Conservation (phyloP, 2,329 filamentous ascomycete genomes). For the Penicillium sp. region DNA sequence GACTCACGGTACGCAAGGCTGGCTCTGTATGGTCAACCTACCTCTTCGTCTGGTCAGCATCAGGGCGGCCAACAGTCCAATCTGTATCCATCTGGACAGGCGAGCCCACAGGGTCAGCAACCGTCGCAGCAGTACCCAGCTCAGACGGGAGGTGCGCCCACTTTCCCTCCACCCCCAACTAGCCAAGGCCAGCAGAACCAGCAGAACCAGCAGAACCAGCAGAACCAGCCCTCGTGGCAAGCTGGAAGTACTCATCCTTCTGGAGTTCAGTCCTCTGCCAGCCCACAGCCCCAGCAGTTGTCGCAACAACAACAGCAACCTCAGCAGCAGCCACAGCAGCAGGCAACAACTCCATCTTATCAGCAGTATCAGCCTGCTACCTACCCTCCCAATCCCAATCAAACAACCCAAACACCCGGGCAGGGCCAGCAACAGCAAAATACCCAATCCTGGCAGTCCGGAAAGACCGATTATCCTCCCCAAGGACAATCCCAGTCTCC, state of each 20-base stretch:
- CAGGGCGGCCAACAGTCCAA: slow-evolving; percentile 8
- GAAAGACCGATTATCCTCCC: slow-evolving; percentile 7
- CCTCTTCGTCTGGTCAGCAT: slow-evolving; percentile 23
- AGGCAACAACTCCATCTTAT: slow-evolving; percentile 5
- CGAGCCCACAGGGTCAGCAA: slow-evolving; percentile 18
- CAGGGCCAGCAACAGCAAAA: slow-evolving; percentile 9
- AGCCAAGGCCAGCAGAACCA: background rate
- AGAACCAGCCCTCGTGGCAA: slow-evolving; percentile 12
- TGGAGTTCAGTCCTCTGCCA: slow-evolving; percentile 1
- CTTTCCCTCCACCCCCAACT: slow-evolving; percentile 1
- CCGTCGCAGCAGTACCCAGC: slow-evolving; percentile 14
- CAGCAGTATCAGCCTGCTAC: background rate
- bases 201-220: slow-evolving; percentile 10
- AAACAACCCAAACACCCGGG: slow-evolving; percentile 1
- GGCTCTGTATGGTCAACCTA: slow-evolving; percentile 33
- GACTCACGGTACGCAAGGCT: slow-evolving; percentile 51
- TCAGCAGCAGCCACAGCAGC: background rate
- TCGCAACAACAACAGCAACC: background rate
- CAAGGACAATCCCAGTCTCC: background rate
- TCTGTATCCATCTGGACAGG: slow-evolving; percentile 14
- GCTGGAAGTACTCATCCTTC: slow-evolving; percentile 7
- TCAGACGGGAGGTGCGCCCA: slow-evolving; percentile 1
- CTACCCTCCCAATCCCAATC: slow-evolving; percentile 1
- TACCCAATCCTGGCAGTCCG: slow-evolving; percentile 3
- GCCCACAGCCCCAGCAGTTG: slow-evolving; percentile 17